Evolutionary conservation across 2,329 filamentous ascomycete species (phyloP), one percentile per base, ranked within the genome.

Genomic region (Zymoseptoria crescenta): DNA sequence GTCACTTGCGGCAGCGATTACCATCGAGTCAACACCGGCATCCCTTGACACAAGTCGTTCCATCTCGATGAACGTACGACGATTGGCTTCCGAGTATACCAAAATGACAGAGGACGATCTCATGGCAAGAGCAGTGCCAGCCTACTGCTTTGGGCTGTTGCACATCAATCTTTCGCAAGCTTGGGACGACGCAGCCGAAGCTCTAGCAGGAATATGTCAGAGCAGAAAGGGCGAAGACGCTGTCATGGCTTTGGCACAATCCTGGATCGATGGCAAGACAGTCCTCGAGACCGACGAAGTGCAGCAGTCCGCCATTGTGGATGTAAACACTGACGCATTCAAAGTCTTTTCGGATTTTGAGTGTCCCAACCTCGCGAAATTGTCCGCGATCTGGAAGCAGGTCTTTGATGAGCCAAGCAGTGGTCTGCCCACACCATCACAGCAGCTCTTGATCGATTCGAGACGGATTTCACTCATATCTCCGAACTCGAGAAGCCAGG

Each of bases 101-200:
- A 78, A 81, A 24, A 70, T 87, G 8, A 76, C 79, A 49, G 76
- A 82, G 1, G 79, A 83, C 45, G 82, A 82, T 1, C 89, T 87
- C 83, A 76, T 95, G 64, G 80, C 83, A 59, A 81, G 83, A 67
- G 84, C 91, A 6, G 81, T 97, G 29, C 89, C 92, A 0, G 81
- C 84, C 0, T 97, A 92, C 68, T 86, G 91, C 67, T 96, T 96
- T 67, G 94, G 94, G 54, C 82, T 96, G 74, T 81, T 97, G 60
- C 94, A 92, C 0, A 85, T 96, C 54, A 89, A 88, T 65, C 80
- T 96, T 64, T 83, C 91, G 0, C 91, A 91, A 41, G 79, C 95
- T 5, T 96, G 93, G 89, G 89, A 96, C 61, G 90, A 96, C 67
- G 83, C 89, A 0, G 84, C 87, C 55, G 82, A 85, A 57, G 85